Conservation (phyloP, 495 filamentous ascomycete species). For the Daldinia loculata region DNA sequence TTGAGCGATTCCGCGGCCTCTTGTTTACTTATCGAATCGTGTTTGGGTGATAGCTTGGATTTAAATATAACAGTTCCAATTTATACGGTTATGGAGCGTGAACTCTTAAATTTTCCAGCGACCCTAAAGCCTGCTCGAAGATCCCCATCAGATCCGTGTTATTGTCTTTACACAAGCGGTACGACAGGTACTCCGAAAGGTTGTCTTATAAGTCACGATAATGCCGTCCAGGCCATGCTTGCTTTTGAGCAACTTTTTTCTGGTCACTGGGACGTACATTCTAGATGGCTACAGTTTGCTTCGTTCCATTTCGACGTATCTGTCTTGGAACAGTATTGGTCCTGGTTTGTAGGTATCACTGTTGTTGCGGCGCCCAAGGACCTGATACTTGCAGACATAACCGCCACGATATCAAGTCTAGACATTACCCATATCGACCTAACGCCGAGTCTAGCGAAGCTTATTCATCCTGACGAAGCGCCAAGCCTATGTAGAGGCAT, state of each 20-base stretch:
- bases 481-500: conserved; percentile 73
- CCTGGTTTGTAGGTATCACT: conserved; percentile 83
- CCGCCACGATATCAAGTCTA: conserved; percentile 71
- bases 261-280: conserved; percentile 71
- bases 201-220: conserved; percentile 77
- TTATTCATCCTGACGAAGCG: conserved; percentile 70
- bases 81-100: conserved; percentile 46
- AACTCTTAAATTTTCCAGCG: conserved; percentile 40
- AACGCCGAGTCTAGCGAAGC: conserved; percentile 71
- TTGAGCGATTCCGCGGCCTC: conserved; percentile 66
- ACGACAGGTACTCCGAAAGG: conserved; percentile 84
- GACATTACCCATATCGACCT: conserved; percentile 88
- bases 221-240: conserved; percentile 77
- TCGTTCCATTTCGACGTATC: conserved; percentile 91
- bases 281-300: conserved; percentile 86
- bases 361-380: conserved; percentile 81
- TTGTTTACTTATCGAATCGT: conserved; percentile 57
- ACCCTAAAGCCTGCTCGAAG: conserved; percentile 27
- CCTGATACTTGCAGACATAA: conserved; percentile 78
- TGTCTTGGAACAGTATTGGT: conserved; percentile 89
- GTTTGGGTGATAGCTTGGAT: conserved; percentile 35
- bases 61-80: conserved; percentile 46
- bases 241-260: conserved; percentile 75
- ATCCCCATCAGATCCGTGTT: conserved; percentile 63
- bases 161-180: conserved; percentile 85